Conservation (phyloP, 192 early-diverging fungal genomes). For the Mortierella hygrophila region DNA sequence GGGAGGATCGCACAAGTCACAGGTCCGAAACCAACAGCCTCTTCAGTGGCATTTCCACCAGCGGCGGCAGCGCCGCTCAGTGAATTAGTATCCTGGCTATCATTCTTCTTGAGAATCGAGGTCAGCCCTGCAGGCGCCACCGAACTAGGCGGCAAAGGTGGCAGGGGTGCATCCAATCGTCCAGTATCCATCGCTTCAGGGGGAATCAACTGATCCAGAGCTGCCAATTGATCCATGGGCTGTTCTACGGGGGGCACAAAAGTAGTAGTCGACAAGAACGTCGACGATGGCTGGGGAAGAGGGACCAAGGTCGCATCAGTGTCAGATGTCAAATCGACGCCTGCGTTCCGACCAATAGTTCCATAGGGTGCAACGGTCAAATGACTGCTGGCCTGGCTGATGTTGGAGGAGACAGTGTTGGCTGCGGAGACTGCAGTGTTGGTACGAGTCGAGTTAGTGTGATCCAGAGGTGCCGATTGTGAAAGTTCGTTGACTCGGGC, state of each 20-base stretch:
- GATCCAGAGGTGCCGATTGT: slow-evolving; percentile 11
- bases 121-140: not conserved
- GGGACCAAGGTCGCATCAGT: slow-evolving; percentile 40
- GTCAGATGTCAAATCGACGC: not conserved
- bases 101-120: not conserved
- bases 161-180: slow-evolving; percentile 36
- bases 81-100: not conserved
- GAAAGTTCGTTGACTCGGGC: slow-evolving; percentile 6
- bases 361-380: slow-evolving; percentile 10
- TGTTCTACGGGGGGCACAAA: slow-evolving; percentile 13
- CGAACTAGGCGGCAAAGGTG: slow-evolving; percentile 23
- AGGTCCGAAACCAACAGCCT: slow-evolving; percentile 25
- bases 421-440: slow-evolving; percentile 32
- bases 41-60: not conserved
- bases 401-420: slow-evolving; percentile 31
- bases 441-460: slow-evolving; percentile 22
- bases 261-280: slow-evolving; percentile 9
- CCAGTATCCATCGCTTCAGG: not conserved
- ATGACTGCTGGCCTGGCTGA: slow-evolving; percentile 28
- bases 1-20: slow-evolving; percentile 32
- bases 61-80: not conserved
- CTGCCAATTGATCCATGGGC: slow-evolving; percentile 34
- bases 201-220: slow-evolving; percentile 4
- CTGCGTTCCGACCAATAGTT: slow-evolving; percentile 14
- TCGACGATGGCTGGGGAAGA: slow-evolving; percentile 26